Evolutionary conservation across 495 filamentous ascomycete species (phyloP).

Genomic region (Penicillium bialowiezense): DNA sequence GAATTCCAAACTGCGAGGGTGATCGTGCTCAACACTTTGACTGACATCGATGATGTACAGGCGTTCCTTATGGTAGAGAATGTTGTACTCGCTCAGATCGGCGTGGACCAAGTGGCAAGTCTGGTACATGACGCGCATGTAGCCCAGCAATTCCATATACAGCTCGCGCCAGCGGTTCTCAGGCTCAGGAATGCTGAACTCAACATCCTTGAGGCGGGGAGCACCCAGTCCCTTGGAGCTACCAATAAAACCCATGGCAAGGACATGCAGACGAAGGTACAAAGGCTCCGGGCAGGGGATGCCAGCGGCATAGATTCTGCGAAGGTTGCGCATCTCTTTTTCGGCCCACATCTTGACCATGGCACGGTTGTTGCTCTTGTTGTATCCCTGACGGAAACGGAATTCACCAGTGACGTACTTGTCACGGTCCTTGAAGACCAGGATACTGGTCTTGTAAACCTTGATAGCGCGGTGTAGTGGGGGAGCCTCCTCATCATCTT

Average conservation of each 20-base stretch:
- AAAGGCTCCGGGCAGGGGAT: slow-evolving; percentile 90
- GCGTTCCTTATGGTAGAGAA: slow-evolving; percentile 79
- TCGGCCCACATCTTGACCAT: slow-evolving; percentile 99
- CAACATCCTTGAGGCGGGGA: slow-evolving; percentile 75
- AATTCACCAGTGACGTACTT: slow-evolving; percentile 93
- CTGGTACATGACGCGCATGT: slow-evolving; percentile 92
- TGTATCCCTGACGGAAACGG: slow-evolving; percentile 76
- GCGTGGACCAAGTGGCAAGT: slow-evolving; percentile 88
- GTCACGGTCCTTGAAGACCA: slow-evolving; percentile 96
- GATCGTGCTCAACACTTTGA: slow-evolving; percentile 94
- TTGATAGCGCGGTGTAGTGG: slow-evolving; percentile 80
- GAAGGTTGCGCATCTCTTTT: slow-evolving; percentile 94
- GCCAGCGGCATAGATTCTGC: slow-evolving; percentile 74
- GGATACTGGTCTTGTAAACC: slow-evolving; percentile 94
- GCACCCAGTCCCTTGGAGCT: slow-evolving; percentile 83
- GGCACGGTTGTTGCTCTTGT: slow-evolving; percentile 85
- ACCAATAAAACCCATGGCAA: slow-evolving; percentile 91
- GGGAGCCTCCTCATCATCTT: slow-evolving; percentile 40
- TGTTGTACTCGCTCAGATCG: slow-evolving; percentile 95
- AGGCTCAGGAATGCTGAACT: slow-evolving; percentile 54
- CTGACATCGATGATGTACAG: slow-evolving; percentile 96
- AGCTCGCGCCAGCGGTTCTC: slow-evolving; percentile 65
- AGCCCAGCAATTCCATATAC: slow-evolving; percentile 78
- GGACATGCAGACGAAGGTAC: slow-evolving; percentile 80
- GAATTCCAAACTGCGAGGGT: slow-evolving; percentile 87